Evolutionary conservation across 208 protist genomes (phyloP).

Genomic region (Herpetomonas samuelpessoai): DNA sequence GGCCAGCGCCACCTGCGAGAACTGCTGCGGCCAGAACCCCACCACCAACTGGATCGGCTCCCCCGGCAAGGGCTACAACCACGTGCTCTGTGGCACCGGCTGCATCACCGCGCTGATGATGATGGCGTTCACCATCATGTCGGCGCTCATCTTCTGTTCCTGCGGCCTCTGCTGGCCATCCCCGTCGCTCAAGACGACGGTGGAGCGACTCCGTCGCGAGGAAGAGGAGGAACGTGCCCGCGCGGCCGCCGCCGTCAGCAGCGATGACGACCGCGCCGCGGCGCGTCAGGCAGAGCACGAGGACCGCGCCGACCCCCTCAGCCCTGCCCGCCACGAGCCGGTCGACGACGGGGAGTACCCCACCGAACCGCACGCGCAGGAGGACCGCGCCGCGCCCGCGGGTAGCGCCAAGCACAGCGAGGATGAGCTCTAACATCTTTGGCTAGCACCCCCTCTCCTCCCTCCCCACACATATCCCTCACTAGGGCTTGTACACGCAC

Average conservation of each 20-base stretch:
- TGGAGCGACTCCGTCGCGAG: constrained; percentile 3
- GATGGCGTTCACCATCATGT: constrained; percentile 30
- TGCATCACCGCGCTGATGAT: constrained; percentile 45
- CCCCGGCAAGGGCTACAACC: constrained; percentile 41
- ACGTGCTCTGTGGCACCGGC: constrained; percentile 43
- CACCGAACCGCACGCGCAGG: constrained; percentile 11
- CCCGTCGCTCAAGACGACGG: constrained; percentile 46
- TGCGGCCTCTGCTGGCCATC: constrained; percentile 49
- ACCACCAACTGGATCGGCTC: constrained; percentile 9
- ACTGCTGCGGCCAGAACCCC: constrained; percentile 23
- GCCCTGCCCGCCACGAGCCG: constrained; percentile 12
- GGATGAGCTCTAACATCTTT: background rate
- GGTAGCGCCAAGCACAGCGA: constrained; percentile 15
- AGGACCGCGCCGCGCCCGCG: constrained; percentile 10
- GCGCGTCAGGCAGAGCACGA: background rate
- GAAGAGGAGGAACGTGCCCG: constrained; percentile 7
- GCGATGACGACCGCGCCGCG: constrained; percentile 4
- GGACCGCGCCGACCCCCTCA: background rate
- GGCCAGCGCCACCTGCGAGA: constrained; percentile 20
- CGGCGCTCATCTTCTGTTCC: constrained; percentile 23
- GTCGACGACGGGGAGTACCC: constrained; percentile 1
- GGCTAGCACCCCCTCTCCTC: background rate
- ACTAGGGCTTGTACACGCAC: too few relatives aligned
- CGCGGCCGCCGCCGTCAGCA: background rate
- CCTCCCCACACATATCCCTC: background rate